phyloP scores from a whole-genome alignment of 2,329 filamentous ascomycete genomes.

The Trichocomaceae sp. region DNA sequence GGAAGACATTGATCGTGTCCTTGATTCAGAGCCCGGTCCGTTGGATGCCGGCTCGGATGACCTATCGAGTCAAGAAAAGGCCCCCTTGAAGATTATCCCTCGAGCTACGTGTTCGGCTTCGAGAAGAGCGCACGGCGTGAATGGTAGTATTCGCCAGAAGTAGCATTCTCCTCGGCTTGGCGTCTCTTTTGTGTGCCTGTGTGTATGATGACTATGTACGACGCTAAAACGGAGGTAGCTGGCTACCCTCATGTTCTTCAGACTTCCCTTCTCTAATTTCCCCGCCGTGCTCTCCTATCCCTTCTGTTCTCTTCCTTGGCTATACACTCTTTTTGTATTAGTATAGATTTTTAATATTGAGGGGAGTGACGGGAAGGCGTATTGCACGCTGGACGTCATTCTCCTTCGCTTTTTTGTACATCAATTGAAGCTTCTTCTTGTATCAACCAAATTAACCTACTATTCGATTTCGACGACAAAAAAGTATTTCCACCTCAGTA shows the following conservation, averaged over 20 bases:
- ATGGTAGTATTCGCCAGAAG: slow-evolving; percentile 36
- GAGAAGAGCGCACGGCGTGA: slow-evolving; percentile 31
- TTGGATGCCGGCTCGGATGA: slow-evolving; percentile 19
- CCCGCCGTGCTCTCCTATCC: not conserved
- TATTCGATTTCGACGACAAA: not conserved
- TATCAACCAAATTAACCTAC: not conserved
- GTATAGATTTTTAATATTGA: slow-evolving; percentile 3
- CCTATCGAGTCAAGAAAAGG: slow-evolving; percentile 21
- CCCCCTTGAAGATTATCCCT: slow-evolving; percentile 18
- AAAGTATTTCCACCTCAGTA: not conserved
- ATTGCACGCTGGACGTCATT: not conserved
- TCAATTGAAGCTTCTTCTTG: not conserved
- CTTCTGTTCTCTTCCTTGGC: not conserved
- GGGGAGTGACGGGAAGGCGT: not conserved
- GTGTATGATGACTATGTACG: slow-evolving; percentile 13
- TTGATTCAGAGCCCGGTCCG: slow-evolving; percentile 20
- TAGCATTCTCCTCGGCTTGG: slow-evolving; percentile 4
- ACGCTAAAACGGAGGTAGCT: slow-evolving; percentile 10
- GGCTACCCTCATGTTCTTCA: slow-evolving; percentile 10
- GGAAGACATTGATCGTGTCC: slow-evolving; percentile 14
- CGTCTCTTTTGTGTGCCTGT: not conserved
- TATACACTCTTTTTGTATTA: not conserved
- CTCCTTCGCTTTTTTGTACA: not conserved
- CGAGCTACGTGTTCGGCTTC: slow-evolving; percentile 33
- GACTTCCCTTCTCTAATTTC: not conserved